Evolutionary conservation across 2,329 filamentous ascomycete species (phyloP).

Genomic region (Lasiodiplodia citricola): DNA sequence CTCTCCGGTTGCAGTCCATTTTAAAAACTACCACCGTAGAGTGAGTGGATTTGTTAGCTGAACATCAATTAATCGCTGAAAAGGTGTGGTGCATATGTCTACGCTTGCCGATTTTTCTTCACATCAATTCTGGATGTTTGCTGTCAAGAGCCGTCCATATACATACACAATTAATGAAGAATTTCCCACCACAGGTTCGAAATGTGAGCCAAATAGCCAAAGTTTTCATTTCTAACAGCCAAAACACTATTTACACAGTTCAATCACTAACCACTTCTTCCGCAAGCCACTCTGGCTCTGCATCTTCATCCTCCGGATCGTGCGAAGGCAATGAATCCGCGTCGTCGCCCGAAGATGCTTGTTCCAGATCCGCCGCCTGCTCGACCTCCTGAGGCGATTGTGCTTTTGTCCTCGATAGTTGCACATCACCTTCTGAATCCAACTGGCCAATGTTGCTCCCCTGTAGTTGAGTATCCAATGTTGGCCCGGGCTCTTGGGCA

Average conservation of each 20-base stretch:
- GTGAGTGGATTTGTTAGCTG: too few species aligned
- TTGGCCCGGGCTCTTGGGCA: not conserved
- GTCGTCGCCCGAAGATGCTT: conserved; percentile 1
- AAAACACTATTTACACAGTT: not conserved
- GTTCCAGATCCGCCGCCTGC: not conserved
- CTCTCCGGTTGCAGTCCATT: too few species aligned
- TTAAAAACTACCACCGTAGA: too few species aligned
- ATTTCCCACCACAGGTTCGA: not conserved
- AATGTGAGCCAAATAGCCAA: not conserved
- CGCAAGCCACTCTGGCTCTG: conserved; percentile 67
- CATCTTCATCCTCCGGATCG: conserved; percentile 69
- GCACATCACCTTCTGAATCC: not conserved
- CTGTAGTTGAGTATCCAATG: not conserved
- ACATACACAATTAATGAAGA: not conserved
- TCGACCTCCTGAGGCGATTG: not conserved
- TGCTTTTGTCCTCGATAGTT: too few species aligned
- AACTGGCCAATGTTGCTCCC: not conserved
- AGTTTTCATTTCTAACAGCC: too few species aligned
- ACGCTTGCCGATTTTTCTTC: too few species aligned
- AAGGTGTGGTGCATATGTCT: too few species aligned
- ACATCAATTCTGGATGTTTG: too few species aligned
- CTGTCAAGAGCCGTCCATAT: too few species aligned
- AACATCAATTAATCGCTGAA: too few species aligned
- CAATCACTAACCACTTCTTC: conserved; percentile 57
- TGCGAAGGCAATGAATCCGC: conserved; percentile 61